phyloP scores from a whole-genome alignment of 148 eudicot species.

The Spergularia marina region DNA sequence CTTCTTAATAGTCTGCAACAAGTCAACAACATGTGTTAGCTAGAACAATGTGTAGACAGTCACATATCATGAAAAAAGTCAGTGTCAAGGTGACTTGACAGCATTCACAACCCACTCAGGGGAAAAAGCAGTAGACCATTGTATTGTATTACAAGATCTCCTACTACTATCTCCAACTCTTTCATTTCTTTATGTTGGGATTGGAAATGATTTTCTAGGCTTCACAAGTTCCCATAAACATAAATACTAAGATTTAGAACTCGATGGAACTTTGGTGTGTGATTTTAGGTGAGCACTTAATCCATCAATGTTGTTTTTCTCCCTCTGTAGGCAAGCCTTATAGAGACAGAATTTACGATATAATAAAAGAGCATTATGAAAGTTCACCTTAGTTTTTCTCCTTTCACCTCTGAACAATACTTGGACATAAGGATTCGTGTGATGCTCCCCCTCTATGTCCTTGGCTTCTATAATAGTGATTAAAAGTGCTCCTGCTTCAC shows the following conservation, averaged over 20 bases:
- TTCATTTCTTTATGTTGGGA: too few relatives aligned
- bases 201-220: too few relatives aligned
- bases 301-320: background rate
- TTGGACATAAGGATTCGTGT: slow-evolving; percentile 67
- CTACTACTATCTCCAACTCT: too few relatives aligned
- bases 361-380: background rate
- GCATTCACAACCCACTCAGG: too few relatives aligned
- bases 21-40: background rate
- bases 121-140: too few relatives aligned
- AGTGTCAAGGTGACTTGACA: too few relatives aligned
- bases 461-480: slow-evolving; percentile 67
- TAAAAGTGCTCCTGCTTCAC: slow-evolving; percentile 71
- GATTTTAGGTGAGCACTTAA: background rate
- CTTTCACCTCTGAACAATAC: slow-evolving; percentile 67
- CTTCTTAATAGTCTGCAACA: slow-evolving; percentile 52
- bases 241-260: too few relatives aligned
- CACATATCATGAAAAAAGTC: background rate
- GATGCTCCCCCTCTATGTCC: slow-evolving; percentile 69
- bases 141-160: too few relatives aligned
- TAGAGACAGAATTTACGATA: background rate
- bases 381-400: slow-evolving; percentile 68
- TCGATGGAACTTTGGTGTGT: background rate
- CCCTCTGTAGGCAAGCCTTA: background rate
- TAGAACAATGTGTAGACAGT: background rate
- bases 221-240: too few relatives aligned